Conservation (phyloP, 352 stramenopile genomes). For the Phytophthora constricta region DNA sequence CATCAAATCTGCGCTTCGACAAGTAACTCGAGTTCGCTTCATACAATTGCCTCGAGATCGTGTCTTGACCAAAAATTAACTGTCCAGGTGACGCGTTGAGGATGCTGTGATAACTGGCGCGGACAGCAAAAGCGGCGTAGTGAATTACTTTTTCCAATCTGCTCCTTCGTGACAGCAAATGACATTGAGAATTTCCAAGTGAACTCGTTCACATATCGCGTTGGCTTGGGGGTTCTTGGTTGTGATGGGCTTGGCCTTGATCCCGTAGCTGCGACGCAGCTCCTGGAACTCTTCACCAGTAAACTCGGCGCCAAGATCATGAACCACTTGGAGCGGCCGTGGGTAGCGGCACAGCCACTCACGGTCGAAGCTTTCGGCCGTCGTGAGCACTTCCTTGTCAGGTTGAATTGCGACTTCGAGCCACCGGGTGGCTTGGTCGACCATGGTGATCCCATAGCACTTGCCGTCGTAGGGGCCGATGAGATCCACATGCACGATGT, state of each 20-base stretch:
- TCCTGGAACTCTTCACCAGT: conserved; percentile 3
- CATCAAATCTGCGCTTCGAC: conserved; percentile 1
- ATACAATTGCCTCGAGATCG: neutral
- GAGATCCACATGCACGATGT: conserved; percentile 13
- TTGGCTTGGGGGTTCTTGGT: conserved; percentile 6
- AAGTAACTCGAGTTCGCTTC: conserved; percentile 6
- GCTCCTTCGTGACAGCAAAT: neutral
- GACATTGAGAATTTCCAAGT: conserved; percentile 2
- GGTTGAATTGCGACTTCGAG: conserved; percentile 1
- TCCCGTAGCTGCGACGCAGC: neutral
- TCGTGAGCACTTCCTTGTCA: neutral
- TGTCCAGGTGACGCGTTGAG: neutral
- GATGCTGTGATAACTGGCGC: conserved; percentile 7
- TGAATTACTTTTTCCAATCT: neutral
- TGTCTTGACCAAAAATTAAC: neutral
- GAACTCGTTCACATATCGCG: conserved; percentile 1
- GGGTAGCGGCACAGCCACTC: conserved; percentile 11
- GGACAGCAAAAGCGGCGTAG: conserved; percentile 3
- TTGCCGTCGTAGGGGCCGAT: neutral
- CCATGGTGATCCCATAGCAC: neutral
- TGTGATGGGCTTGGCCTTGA: conserved; percentile 2
- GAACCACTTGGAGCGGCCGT: neutral
- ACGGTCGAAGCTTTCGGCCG: conserved; percentile 1
- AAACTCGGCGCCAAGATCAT: neutral
- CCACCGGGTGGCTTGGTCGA: neutral